Evolutionary conservation across 495 filamentous ascomycete species (phyloP).

Genomic region (Umbilicaria muhlenbergii): DNA sequence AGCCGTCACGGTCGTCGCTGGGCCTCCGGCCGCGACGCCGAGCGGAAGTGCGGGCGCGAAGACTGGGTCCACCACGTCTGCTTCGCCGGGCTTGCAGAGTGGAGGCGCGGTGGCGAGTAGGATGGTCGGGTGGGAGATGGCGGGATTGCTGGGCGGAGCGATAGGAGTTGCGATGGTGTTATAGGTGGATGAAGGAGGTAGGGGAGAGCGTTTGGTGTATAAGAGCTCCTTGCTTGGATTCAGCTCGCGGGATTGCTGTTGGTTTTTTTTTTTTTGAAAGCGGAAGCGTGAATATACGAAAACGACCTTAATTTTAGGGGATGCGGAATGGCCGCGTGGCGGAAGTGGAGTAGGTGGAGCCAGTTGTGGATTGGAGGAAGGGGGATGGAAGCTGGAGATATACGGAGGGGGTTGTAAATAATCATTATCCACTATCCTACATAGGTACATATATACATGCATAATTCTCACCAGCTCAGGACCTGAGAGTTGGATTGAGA

Average conservation of each 20-base stretch:
- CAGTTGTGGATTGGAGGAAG: too few relatives aligned
- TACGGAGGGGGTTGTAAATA: too few relatives aligned
- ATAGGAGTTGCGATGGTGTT: conserved; percentile 15
- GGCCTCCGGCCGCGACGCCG: conserved; percentile 1
- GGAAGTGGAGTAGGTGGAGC: neutral
- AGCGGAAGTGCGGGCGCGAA: conserved; percentile 13
- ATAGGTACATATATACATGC: neutral
- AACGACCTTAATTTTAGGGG: neutral
- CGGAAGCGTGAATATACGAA: neutral
- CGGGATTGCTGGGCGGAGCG: conserved; percentile 23
- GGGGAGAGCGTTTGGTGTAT: conserved; percentile 2
- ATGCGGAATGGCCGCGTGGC: neutral
- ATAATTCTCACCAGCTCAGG: neutral
- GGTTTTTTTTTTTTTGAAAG: too few relatives aligned
- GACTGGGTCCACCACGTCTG: neutral
- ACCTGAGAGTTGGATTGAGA: too few relatives aligned
- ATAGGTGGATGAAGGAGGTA: conserved; percentile 12
- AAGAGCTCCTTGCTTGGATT: neutral
- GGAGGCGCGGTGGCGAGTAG: conserved; percentile 19
- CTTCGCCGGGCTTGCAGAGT: conserved; percentile 28
- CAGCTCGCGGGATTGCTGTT: too few relatives aligned
- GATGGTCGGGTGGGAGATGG: conserved; percentile 23
- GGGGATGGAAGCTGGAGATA: too few relatives aligned
- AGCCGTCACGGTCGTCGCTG: conserved; percentile 27
- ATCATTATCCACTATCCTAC: too few relatives aligned